Evolutionary conservation across 768 basidiomycete genomes (phyloP).

Genomic region (Neoboletus subvelutipes): DNA sequence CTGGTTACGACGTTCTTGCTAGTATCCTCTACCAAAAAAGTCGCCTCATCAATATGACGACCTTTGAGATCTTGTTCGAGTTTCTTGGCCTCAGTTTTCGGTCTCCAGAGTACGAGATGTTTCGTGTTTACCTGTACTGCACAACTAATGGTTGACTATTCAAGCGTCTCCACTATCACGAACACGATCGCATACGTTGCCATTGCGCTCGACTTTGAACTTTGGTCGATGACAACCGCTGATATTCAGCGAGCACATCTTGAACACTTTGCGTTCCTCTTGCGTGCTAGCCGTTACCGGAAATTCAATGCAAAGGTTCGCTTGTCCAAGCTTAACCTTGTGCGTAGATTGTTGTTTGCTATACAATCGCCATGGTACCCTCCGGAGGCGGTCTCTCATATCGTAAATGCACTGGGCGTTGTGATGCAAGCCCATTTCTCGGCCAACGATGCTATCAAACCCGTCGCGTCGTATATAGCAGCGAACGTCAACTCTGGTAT

Average conservation of each 20-base stretch:
- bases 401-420: conserved; percentile 61
- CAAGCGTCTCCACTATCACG: conserved; percentile 76
- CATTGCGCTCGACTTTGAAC: conserved; percentile 85
- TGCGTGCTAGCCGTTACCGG: conserved; percentile 69
- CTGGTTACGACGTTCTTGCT: conserved; percentile 85
- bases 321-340: conserved; percentile 66
- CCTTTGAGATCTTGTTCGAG: conserved; percentile 81
- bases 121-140: background rate
- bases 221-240: conserved; percentile 72
- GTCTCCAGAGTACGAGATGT: conserved; percentile 64
- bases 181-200: conserved; percentile 81
- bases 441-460: conserved; percentile 77
- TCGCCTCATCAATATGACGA: conserved; percentile 71
- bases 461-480: conserved; percentile 81
- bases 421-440: conserved; percentile 67
- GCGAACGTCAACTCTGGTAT: conserved; percentile 72
- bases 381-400: conserved; percentile 42
- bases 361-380: conserved; percentile 79
- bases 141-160: conserved; percentile 1
- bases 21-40: conserved; percentile 72
- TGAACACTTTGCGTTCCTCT: conserved; percentile 76
- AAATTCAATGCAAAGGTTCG: conserved; percentile 78
- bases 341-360: conserved; percentile 77
- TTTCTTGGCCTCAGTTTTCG: conserved; percentile 85
- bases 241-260: conserved; percentile 81